These are phyloP conservation scores for Mycena kentingensis DNA, from an alignment of 768 basidiomycete species.

Conservation along the genomic window DNA sequence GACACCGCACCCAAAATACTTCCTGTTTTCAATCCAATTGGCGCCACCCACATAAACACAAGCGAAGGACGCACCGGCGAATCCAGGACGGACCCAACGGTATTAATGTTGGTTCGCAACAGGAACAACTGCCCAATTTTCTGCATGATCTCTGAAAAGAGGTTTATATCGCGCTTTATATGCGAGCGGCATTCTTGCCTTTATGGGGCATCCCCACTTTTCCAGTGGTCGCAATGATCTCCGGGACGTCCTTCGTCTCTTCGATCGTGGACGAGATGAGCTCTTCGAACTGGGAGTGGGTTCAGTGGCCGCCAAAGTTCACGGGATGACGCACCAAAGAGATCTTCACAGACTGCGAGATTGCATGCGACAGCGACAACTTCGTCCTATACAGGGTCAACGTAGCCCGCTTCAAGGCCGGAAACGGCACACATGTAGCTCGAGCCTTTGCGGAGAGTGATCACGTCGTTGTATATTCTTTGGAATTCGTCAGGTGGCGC, in stretches of 20 bases:
- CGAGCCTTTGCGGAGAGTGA: conserved; percentile 90
- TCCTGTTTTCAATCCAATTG: conserved; percentile 51
- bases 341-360: conserved; percentile 96
- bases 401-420: conserved; percentile 3
- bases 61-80: conserved; percentile 67
- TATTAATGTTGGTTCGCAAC: conserved; percentile 90
- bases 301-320: neutral
- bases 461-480: conserved; percentile 97
- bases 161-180: conserved; percentile 13
- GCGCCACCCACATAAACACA: conserved; percentile 11
- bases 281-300: conserved; percentile 72
- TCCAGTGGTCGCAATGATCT: conserved; percentile 89
- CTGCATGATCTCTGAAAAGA: conserved; percentile 83
- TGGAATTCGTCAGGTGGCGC: conserved; percentile 6
- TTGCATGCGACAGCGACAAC: conserved; percentile 89
- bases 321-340: conserved; percentile 59
- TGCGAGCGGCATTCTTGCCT: conserved; percentile 42
- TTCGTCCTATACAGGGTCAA: conserved; percentile 71
- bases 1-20: conserved; percentile 81
- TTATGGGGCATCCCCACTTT: conserved; percentile 91
- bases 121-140: conserved; percentile 96
- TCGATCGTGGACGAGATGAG: conserved; percentile 92
- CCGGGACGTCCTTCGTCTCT: conserved; percentile 95
- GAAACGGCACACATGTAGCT: conserved; percentile 83
- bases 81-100: conserved; percentile 95